These are phyloP conservation scores for Zygosaccharomyces bailii DNA, from an alignment of 805 yeast species.

Conservation along the genomic window DNA sequence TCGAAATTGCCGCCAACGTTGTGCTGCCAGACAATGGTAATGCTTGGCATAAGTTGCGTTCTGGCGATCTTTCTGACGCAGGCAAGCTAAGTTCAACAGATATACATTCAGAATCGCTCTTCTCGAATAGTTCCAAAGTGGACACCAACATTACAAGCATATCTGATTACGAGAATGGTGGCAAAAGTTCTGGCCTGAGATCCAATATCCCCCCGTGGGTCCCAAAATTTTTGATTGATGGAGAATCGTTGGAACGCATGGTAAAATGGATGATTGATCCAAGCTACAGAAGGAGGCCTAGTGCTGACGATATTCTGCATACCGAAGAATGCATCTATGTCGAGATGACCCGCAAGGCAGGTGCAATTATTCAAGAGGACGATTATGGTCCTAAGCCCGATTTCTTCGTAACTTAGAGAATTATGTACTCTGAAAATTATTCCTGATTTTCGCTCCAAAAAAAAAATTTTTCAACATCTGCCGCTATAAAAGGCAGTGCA, in stretches of 20 bases:
- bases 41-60: slow-evolving; percentile 92
- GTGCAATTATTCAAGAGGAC: slow-evolving; percentile 93
- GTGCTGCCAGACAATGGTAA: slow-evolving; percentile 93
- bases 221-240: slow-evolving; percentile 76
- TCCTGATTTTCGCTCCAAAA: slow-evolving; percentile 1
- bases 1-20: slow-evolving; percentile 94
- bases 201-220: slow-evolving; percentile 71
- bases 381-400: slow-evolving; percentile 84
- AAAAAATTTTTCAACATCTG: slow-evolving; percentile 1
- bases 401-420: slow-evolving; percentile 22
- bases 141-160: slow-evolving; percentile 30
- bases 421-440: slow-evolving; percentile 7
- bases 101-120: slow-evolving; percentile 39
- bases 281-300: slow-evolving; percentile 74
- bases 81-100: slow-evolving; percentile 79
- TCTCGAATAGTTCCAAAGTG: slow-evolving; percentile 29
- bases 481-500: background rate
- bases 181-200: slow-evolving; percentile 3
- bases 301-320: slow-evolving; percentile 65
- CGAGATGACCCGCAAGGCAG: slow-evolving; percentile 78
- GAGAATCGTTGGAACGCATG: slow-evolving; percentile 67
- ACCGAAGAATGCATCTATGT: slow-evolving; percentile 73
- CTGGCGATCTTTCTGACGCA: slow-evolving; percentile 94
- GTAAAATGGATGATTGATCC: slow-evolving; percentile 92
- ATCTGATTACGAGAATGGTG: slow-evolving; percentile 28